These are phyloP conservation scores for Pascua sp. DNA, from an alignment of 1,284 basidiomycete genomes.

Conservation along the genomic window DNA sequence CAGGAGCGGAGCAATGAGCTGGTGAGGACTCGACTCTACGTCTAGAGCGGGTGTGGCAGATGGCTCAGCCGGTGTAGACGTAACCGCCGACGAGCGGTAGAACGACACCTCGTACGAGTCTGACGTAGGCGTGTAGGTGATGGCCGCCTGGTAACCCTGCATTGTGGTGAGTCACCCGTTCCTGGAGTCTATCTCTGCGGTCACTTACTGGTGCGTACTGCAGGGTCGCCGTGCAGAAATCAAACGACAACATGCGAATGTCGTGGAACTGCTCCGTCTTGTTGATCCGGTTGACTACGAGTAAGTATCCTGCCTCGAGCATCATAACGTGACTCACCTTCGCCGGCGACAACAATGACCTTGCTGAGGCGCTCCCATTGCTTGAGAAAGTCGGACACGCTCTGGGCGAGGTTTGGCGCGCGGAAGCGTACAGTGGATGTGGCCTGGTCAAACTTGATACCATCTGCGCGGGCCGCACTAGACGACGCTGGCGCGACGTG, in stretches of 20 bases:
- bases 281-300: constrained; percentile 72
- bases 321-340: constrained; percentile 56
- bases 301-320: no score
- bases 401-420: constrained; percentile 77
- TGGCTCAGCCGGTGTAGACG: constrained; percentile 1
- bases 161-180: no score
- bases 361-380: constrained; percentile 89
- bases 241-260: constrained; percentile 75
- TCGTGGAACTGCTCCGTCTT: constrained; percentile 66
- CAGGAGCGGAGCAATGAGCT: constrained; percentile 29
- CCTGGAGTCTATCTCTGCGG: neutral
- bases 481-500: constrained; percentile 53
- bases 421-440: constrained; percentile 81
- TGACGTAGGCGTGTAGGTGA: constrained; percentile 41
- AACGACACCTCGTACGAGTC: constrained; percentile 45
- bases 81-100: constrained; percentile 7
- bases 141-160: constrained; percentile 35
- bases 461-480: constrained; percentile 38
- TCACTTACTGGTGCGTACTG: constrained; percentile 54
- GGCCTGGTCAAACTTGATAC: constrained; percentile 76
- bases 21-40: constrained; percentile 32
- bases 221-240: constrained; percentile 83
- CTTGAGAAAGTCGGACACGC: constrained; percentile 79
- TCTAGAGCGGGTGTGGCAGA: neutral
- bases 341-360: constrained; percentile 84